These are phyloP conservation scores for Triticum turgidum DNA, from an alignment of 176 grass and related monocot genomes.

Conservation along the genomic window DNA sequence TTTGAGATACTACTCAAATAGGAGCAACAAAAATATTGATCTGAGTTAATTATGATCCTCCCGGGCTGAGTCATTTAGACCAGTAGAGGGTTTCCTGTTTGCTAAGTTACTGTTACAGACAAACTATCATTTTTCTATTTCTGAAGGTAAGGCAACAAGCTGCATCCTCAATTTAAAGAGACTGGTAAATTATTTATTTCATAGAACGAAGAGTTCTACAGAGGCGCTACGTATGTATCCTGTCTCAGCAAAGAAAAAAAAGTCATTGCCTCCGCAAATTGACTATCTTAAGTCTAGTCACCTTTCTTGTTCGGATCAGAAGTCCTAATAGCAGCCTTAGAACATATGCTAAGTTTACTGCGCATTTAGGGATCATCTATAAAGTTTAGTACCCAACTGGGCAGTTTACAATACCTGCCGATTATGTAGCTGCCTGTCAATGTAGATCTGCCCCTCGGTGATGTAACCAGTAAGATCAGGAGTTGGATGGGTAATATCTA, in stretches of 20 bases:
- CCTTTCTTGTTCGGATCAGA: neutral
- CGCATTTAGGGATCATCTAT: neutral
- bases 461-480: conserved; percentile 85
- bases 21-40: conserved; percentile 1
- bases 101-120: neutral
- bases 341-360: neutral
- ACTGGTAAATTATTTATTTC: neutral
- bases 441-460: conserved; percentile 83
- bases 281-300: neutral
- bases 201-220: neutral
- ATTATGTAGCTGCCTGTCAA: conserved; percentile 76
- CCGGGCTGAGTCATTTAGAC: neutral
- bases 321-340: neutral
- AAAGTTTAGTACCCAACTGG: neutral
- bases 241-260: neutral
- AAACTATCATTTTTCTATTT: neutral
- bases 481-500: conserved; percentile 87
- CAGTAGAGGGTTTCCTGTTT: neutral
- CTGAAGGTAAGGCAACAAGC: neutral
- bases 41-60: neutral
- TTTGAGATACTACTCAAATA: neutral
- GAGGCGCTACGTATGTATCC: neutral
- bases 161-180: neutral
- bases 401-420: conserved; percentile 40
- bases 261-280: neutral